Base-by-base conservation (phyloP, 176 grass and related monocot species). In the Poa pratensis region DNA sequence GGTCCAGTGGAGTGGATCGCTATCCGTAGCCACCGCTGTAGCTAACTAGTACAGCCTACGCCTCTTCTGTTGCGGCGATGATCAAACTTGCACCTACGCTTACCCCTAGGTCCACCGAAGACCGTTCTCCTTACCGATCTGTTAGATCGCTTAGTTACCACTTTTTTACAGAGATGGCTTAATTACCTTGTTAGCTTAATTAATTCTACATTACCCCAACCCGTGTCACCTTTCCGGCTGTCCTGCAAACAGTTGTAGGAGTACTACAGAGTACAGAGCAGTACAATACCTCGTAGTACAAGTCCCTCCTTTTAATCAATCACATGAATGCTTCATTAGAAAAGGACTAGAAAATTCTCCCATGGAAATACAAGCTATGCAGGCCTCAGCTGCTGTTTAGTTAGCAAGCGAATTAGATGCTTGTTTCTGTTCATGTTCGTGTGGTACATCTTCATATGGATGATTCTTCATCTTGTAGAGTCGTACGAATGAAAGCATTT, bases 1-100 rank as follows among this genome's bases (percentile, higher is more conserved):
- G 82, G 51, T 68, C 87, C 49, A 85, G 39, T 57, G 49, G 82
- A 85, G 37, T 57, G 50, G 82, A 85, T 85, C 39, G 76, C 84
- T 81, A 85, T 81, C 77, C 61, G 62, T 14, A 48, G 77, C 58
- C 26, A 10, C 24, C 0, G 35, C 35, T 46, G 65, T 68, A 39
- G 65, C 65, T 65, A 65, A 65, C 62, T 65, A 32, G 26, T 65
- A 16, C 23, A 23, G n/a, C 15, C 37, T 46, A 69, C 7, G 9
- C 14, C 72, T 30, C 14, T 24, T 50, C 40, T 71, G 20, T 88
- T 83, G 37, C 53, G 22, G 49, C 10, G 15, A 49, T 16, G 87
- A 54, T 67, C 46, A 37, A 61, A 84, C 84, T 11, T 58, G 63
- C 73, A 60, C 42, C 34, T 13, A 16, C 30, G 16, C 67, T 62